Evolutionary conservation across 371 early-diverging fungal species (phyloP), one percentile per base, ranked within the genome.

Genomic region (Umbelopsis sp.): DNA sequence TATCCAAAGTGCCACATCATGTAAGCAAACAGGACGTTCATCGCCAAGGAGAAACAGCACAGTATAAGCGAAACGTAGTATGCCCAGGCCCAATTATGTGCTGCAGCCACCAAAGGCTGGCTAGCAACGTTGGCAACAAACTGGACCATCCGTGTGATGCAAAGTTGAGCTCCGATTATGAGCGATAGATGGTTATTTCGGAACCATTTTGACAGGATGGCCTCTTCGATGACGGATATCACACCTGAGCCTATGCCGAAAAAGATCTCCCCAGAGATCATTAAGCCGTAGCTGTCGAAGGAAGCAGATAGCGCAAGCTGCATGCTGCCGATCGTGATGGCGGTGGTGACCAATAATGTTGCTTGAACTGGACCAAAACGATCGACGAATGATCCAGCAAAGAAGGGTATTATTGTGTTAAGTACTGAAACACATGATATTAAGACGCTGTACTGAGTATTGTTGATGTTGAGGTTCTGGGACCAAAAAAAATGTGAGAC

Each of bases 351-450:
- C 4, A 78, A 52, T 0, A 75, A 53, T n/a, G 80, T 80, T 12
- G 71, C 78, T 38, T 80, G 75, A 14, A 82, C 74, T 6, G 80
- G 72, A 7, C 82, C 82, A 16, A 82, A 44, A 9, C 65, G 65
- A 51, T 82, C 82, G 22, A 82, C 69, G 63, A 90, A 87, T 32
- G 87, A 69, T 18, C 92, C 92, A 3, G 88, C 91, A 3, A 91
- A 66, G 9, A 91, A 72, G 3, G 92, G 92, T 38, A 91, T 68
- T 18, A 91, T 71, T 0, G 92, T 91, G 72, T 89, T 89, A 35
- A 91, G 89, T 8, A 90, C 76, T 9, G 90, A 86, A 6, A 91
- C 90, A 11, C 91, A 82, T 25, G 92, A 90, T 65, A 91, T 79
- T 11, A 91, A 78, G 16, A 89, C 85, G 65, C 91, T 86, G 69